Percentiles rank a stretch among this genome's conserved stretches.
Evolutionary conservation across 768 basidiomycete species (phyloP).

Genomic region (Fomitopsis pulvina): DNA sequence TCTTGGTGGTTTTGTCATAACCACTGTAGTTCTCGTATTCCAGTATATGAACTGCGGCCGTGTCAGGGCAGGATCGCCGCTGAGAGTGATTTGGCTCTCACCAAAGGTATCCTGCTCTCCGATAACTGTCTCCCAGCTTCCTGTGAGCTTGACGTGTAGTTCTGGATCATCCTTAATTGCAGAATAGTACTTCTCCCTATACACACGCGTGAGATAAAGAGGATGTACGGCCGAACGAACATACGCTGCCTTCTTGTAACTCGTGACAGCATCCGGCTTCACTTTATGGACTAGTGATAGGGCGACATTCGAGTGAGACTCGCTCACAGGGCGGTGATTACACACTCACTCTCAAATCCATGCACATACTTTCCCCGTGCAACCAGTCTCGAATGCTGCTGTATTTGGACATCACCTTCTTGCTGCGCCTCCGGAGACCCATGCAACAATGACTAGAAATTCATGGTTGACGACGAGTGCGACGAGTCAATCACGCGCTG

Average conservation of each 20-base stretch:
- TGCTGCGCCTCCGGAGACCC: conserved; percentile 89
- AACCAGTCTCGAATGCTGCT: conserved; percentile 83
- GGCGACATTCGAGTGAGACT: not conserved
- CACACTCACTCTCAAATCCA: conserved; percentile 73
- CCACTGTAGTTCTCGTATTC: conserved; percentile 94
- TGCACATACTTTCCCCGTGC: conserved; percentile 94
- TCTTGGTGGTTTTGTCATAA: conserved; percentile 67
- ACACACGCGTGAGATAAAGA: not conserved
- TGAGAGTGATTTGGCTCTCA: conserved; percentile 21
- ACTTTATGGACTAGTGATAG: conserved; percentile 67
- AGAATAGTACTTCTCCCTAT: conserved; percentile 78
- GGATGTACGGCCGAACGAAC: conserved; percentile 20
- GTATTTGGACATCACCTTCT: conserved; percentile 67
- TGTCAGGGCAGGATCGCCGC: conserved; percentile 1
- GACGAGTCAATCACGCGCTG: not conserved
- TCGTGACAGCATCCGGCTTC: conserved; percentile 70
- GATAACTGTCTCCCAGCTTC: conserved; percentile 88
- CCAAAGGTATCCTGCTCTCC: conserved; percentile 87
- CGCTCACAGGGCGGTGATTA: conserved; percentile 1
- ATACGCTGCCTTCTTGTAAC: conserved; percentile 87
- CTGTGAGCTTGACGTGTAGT: conserved; percentile 81
- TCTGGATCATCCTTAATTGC: conserved; percentile 69
- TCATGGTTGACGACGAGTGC: not conserved
- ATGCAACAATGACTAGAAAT: conserved; percentile 72
- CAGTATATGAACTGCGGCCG: conserved; percentile 53